Percentiles rank a stretch among this genome's conserved stretches.
phyloP scores from a whole-genome alignment of 2,329 filamentous ascomycete species.

The Pseudocercospora cruenta region DNA sequence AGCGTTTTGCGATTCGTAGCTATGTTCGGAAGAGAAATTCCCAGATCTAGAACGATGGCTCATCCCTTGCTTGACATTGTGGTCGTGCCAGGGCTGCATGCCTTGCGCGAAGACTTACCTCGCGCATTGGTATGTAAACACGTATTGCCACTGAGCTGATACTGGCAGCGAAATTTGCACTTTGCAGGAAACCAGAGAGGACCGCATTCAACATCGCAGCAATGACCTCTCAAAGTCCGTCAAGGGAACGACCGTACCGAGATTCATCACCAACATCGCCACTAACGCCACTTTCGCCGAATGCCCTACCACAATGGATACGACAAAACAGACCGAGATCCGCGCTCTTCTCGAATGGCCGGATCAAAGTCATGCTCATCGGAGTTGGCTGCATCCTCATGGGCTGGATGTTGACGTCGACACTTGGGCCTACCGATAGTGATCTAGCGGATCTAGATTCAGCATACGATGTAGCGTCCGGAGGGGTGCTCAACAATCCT shows the following conservation, averaged over 20 bases:
- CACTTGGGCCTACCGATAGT: constrained; percentile 26
- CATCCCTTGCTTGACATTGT: constrained; percentile 11
- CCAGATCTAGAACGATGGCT: not conserved
- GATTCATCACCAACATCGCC: constrained; percentile 31
- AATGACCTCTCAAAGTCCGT: constrained; percentile 31
- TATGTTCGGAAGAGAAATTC: not conserved
- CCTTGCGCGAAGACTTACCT: not conserved
- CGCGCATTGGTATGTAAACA: constrained; percentile 16
- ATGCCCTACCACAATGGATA: constrained; percentile 36
- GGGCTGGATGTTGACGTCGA: constrained; percentile 38
- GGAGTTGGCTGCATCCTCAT: constrained; percentile 34
- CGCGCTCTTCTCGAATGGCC: constrained; percentile 25
- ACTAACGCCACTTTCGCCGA: constrained; percentile 30
- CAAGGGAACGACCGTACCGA: constrained; percentile 26
- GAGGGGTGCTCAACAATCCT: constrained; percentile 31
- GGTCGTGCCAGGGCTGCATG: constrained; percentile 5
- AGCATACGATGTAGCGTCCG: constrained; percentile 25
- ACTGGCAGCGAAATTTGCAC: not conserved
- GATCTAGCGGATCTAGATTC: constrained; percentile 11
- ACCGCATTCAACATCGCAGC: constrained; percentile 3
- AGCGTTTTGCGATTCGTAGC: not conserved
- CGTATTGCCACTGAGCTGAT: not conserved
- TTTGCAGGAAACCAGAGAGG: not conserved
- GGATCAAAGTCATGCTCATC: constrained; percentile 32
- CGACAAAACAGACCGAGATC: constrained; percentile 24